These are phyloP conservation scores for Trifolium repens DNA, from an alignment of 306 rosid species.

Conservation along the genomic window DNA sequence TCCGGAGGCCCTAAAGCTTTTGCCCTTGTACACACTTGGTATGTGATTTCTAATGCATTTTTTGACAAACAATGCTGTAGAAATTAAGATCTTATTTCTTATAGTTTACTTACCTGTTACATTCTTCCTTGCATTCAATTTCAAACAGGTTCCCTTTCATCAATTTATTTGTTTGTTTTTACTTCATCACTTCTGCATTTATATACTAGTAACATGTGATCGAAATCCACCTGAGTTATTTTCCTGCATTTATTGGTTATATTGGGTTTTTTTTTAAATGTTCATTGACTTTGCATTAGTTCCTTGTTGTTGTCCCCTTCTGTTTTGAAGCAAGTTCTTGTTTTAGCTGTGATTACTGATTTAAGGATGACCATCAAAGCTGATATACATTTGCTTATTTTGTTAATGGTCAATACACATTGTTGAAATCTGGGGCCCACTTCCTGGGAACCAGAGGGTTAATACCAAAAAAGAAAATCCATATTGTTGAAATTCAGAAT, in stretches of 20 bases:
- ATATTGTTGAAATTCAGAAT: slow-evolving; percentile 33
- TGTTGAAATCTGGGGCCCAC: no score
- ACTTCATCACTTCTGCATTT: neutral
- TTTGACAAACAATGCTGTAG: slow-evolving; percentile 16
- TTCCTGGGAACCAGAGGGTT: no score
- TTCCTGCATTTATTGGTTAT: slow-evolving; percentile 33
- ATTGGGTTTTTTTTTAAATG: neutral
- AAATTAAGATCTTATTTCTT: slow-evolving; percentile 29
- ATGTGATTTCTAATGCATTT: slow-evolving; percentile 41
- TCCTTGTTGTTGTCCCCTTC: slow-evolving; percentile 21
- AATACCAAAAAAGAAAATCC: neutral
- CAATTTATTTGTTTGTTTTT: slow-evolving; percentile 23
- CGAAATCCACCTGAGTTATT: neutral
- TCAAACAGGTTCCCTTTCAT: slow-evolving; percentile 1
- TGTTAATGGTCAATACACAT: slow-evolving; percentile 18
- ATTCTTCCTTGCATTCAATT: slow-evolving; percentile 28
- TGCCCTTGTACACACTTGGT: slow-evolving; percentile 95
- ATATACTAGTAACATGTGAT: slow-evolving; percentile 22
- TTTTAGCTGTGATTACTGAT: slow-evolving; percentile 23
- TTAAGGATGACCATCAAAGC: slow-evolving; percentile 22
- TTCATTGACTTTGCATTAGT: slow-evolving; percentile 12
- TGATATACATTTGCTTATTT: slow-evolving; percentile 31
- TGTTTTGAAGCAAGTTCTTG: slow-evolving; percentile 17
- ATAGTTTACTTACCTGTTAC: slow-evolving; percentile 26
- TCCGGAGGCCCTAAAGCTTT: slow-evolving; percentile 98